phyloP scores from a whole-genome alignment of 306 rosid species.

The Glycine tomentella region DNA sequence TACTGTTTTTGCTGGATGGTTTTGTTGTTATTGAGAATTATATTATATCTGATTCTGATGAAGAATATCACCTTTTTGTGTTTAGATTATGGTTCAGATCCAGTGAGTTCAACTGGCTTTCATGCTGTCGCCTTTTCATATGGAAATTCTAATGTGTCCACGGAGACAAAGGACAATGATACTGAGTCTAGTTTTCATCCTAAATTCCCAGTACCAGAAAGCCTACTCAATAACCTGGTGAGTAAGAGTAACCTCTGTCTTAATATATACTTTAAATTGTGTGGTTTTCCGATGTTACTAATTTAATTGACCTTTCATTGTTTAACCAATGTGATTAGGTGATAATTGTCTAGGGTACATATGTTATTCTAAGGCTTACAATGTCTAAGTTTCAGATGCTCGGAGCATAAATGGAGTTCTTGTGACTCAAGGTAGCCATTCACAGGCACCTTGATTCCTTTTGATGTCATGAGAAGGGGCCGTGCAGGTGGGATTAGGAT shows the following conservation, averaged over 20 bases:
- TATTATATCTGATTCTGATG: constrained; percentile 43
- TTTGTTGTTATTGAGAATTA: constrained; percentile 10
- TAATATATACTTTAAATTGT: not conserved
- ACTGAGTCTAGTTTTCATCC: constrained; percentile 62
- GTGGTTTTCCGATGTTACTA: constrained; percentile 46
- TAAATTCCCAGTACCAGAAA: constrained; percentile 77
- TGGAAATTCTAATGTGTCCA: constrained; percentile 56
- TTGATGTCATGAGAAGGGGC: constrained; percentile 75
- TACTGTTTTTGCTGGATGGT: constrained; percentile 38
- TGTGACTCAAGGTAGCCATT: constrained; percentile 79
- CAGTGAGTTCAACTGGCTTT: constrained; percentile 53
- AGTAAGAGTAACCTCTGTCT: constrained; percentile 54
- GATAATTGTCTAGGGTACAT: constrained; percentile 83
- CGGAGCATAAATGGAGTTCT: constrained; percentile 83
- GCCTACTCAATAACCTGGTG: constrained; percentile 72
- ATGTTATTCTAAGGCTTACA: constrained; percentile 92
- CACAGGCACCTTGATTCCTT: constrained; percentile 76
- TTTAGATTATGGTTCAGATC: constrained; percentile 52
- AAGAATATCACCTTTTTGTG: constrained; percentile 48
- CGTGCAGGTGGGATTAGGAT: constrained; percentile 97
- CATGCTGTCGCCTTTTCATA: constrained; percentile 72
- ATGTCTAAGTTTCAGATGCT: constrained; percentile 99
- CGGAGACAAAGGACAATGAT: constrained; percentile 51
- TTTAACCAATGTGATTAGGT: constrained; percentile 70
- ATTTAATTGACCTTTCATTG: constrained; percentile 53